Evolutionary conservation across 768 basidiomycete genomes (phyloP).

Genomic region (Tremella yokohamensis): DNA sequence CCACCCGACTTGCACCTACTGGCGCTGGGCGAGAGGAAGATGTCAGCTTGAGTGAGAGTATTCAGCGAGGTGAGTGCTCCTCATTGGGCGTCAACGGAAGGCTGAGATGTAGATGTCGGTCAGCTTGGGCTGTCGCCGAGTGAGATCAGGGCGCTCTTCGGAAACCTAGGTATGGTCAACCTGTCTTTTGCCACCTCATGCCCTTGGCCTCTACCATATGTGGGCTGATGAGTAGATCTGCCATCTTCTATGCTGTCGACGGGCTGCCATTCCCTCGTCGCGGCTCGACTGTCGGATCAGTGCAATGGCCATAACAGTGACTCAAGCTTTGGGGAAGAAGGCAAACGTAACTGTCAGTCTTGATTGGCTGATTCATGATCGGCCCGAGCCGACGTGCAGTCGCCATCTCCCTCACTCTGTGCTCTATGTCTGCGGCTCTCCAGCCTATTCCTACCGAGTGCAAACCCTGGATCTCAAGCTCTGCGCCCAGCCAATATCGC

Average conservation of each 20-base stretch:
- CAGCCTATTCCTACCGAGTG: slow-evolving; percentile 43
- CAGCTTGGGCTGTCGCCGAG: slow-evolving; percentile 1
- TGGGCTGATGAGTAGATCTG: not conserved
- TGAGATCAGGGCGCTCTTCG: not conserved
- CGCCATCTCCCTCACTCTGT: slow-evolving; percentile 45
- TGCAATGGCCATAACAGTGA: too few relatives aligned
- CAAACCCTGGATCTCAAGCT: slow-evolving; percentile 18
- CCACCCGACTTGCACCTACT: not conserved
- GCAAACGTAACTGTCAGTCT: not conserved
- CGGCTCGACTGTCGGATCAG: not conserved
- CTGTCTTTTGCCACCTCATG: not conserved
- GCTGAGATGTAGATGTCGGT: slow-evolving; percentile 4
- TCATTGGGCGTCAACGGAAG: not conserved
- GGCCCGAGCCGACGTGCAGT: slow-evolving; percentile 20
- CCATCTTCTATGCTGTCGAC: not conserved
- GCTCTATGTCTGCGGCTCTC: slow-evolving; percentile 40
- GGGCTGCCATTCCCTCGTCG: slow-evolving; percentile 10
- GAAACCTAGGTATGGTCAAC: slow-evolving; percentile 3
- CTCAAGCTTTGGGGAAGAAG: too few relatives aligned
- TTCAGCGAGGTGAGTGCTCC: not conserved
- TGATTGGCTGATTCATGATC: not conserved
- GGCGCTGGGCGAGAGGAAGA: not conserved
- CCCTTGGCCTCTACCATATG: not conserved
- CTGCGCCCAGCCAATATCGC: not conserved
- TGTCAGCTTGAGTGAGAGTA: not conserved